Conservation (phyloP, 1,139 yeast species). For the Pichia norvegensis region DNA sequence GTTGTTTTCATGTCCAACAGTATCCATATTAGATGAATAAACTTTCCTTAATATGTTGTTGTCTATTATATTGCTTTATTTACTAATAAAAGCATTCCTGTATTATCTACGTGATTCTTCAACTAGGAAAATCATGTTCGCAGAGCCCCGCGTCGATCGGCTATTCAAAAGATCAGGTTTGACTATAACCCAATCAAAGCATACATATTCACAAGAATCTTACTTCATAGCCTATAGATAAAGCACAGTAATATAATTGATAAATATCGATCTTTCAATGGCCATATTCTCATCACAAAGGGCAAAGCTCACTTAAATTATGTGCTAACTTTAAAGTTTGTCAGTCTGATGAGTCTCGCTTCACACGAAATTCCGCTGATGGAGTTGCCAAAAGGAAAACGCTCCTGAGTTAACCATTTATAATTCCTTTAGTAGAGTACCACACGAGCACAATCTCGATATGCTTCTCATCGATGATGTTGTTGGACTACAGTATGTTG, state of each 20-base stretch:
- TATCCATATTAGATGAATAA: not conserved
- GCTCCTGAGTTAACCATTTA: not conserved
- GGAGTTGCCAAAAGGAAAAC: not conserved
- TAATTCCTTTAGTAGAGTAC: not conserved
- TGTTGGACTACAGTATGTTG: conserved; percentile 27
- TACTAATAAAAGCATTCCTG: no score
- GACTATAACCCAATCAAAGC: no score
- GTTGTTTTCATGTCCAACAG: not conserved
- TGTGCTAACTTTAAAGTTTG: no score
- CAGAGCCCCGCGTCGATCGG: not conserved
- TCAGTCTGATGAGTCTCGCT: no score
- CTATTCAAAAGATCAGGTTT: no score
- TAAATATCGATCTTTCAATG: no score
- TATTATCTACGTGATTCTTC: not conserved
- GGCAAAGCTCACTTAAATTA: no score
- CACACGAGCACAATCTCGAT: not conserved
- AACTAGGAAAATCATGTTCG: not conserved
- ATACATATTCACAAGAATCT: no score
- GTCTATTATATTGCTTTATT: no score
- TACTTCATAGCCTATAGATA: no score
- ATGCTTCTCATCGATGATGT: conserved; percentile 34
- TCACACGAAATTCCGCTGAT: not conserved
- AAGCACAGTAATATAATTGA: no score
- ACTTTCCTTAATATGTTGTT: not conserved
- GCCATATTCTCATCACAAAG: no score